Conservation (phyloP, 495 filamentous ascomycete genomes). For the Neurospora pannonica region DNA sequence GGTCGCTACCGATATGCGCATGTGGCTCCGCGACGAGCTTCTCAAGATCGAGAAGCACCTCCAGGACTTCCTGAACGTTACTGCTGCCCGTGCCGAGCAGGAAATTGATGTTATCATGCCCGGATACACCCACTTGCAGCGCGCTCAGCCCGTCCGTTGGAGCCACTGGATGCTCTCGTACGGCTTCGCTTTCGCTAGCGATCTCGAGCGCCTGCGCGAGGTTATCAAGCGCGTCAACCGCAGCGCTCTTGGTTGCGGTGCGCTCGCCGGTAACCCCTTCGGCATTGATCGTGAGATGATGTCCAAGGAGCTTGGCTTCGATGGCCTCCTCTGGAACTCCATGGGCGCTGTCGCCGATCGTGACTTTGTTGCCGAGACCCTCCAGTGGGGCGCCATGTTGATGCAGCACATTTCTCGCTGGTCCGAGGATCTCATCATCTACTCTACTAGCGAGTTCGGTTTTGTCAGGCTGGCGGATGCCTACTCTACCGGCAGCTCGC, state of each 20-base stretch:
- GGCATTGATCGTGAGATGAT: slow-evolving; percentile 81
- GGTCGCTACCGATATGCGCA: slow-evolving; percentile 83
- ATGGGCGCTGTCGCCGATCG: slow-evolving; percentile 78
- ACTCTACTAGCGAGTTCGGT: slow-evolving; percentile 71
- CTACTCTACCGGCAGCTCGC: slow-evolving; percentile 71
- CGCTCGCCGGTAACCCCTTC: slow-evolving; percentile 88
- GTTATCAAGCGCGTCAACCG: slow-evolving; percentile 66
- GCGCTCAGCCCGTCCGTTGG: slow-evolving; percentile 85
- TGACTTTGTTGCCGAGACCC: slow-evolving; percentile 81
- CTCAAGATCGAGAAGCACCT: slow-evolving; percentile 61
- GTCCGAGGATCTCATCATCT: slow-evolving; percentile 86
- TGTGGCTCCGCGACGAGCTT: slow-evolving; percentile 80
- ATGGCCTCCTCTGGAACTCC: slow-evolving; percentile 70
- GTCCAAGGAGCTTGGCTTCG: slow-evolving; percentile 82
- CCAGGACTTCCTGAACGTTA: slow-evolving; percentile 60
- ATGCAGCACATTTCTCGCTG: slow-evolving; percentile 84
- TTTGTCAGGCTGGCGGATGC: slow-evolving; percentile 78
- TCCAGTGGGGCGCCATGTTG: slow-evolving; percentile 80
- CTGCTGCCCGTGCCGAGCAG: slow-evolving; percentile 62
- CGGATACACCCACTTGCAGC: slow-evolving; percentile 86
- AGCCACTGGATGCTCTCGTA: slow-evolving; percentile 80
- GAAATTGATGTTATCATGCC: slow-evolving; percentile 58
- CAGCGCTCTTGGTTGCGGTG: slow-evolving; percentile 75
- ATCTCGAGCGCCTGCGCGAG: slow-evolving; percentile 72
- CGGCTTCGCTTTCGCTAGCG: slow-evolving; percentile 62